Percentiles rank a stretch among this genome's conserved stretches.
These are phyloP conservation scores for Lachancea meyersii DNA, from an alignment of 805 yeast species.

Conservation along the genomic window DNA sequence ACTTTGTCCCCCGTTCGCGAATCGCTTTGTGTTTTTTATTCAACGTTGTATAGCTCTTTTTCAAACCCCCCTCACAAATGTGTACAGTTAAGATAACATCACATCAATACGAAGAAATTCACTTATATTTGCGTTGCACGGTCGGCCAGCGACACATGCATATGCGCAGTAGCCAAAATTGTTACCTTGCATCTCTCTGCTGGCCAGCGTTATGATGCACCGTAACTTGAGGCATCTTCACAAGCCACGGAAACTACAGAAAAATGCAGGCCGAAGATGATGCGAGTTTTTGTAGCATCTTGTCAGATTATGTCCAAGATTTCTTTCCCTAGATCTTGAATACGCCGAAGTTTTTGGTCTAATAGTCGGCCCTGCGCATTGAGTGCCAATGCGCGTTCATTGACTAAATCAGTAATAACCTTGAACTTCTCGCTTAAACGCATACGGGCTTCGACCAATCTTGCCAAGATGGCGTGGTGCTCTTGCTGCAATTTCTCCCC, in stretches of 20 bases:
- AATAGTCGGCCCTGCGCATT: slow-evolving; percentile 30
- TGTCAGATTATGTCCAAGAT: slow-evolving; percentile 32
- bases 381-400: slow-evolving; percentile 33
- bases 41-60: slow-evolving; percentile 15
- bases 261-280: not conserved
- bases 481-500: slow-evolving; percentile 33
- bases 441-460: slow-evolving; percentile 35
- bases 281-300: not conserved
- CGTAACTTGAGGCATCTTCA: too few species aligned
- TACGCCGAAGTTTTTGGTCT: slow-evolving; percentile 32
- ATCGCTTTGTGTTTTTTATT: slow-evolving; percentile 2
- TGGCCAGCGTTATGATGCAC: too few species aligned
- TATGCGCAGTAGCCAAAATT: not conserved
- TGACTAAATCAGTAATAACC: slow-evolving; percentile 35
- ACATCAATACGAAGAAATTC: slow-evolving; percentile 14
- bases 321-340: slow-evolving; percentile 40
- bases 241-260: not conserved
- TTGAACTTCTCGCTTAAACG: slow-evolving; percentile 37
- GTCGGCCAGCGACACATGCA: not conserved
- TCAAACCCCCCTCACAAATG: slow-evolving; percentile 10
- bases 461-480: slow-evolving; percentile 33
- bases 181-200: too few species aligned
- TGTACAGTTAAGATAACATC: slow-evolving; percentile 21
- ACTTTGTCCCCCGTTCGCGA: not conserved
- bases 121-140: not conserved